Conservation (phyloP, 23 red algal genomes). For the Gracilaria gracilis region DNA sequence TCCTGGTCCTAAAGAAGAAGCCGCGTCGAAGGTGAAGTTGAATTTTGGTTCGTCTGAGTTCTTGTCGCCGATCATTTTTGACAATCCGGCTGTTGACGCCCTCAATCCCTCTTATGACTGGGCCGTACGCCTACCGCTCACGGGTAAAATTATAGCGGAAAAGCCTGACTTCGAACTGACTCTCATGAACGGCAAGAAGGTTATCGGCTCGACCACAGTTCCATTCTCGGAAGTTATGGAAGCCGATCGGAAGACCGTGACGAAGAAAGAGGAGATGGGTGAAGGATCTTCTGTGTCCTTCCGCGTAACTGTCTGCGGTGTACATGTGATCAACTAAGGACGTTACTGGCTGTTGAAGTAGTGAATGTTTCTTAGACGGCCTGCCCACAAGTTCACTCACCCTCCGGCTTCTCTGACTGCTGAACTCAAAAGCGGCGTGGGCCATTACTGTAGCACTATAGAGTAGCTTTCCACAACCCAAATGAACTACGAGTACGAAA, state of each 20-base stretch:
- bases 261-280: slow-evolving; percentile 11
- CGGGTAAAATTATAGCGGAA: background rate
- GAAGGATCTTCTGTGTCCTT: slow-evolving; percentile 29
- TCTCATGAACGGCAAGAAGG: slow-evolving; percentile 53
- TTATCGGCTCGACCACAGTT: background rate
- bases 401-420: background rate
- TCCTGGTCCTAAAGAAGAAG: slow-evolving; percentile 23
- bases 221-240: slow-evolving; percentile 30
- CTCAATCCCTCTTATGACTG: slow-evolving; percentile 53
- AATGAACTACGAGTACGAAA: too few species aligned
- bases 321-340: slow-evolving; percentile 10
- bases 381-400: background rate
- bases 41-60: background rate
- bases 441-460: too few species aligned
- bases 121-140: slow-evolving; percentile 52
- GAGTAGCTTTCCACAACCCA: too few species aligned
- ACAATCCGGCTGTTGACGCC: slow-evolving; percentile 51
- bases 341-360: background rate
- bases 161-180: slow-evolving; percentile 33
- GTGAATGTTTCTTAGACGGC: background rate
- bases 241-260: background rate
- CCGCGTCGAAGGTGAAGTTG: slow-evolving; percentile 35
- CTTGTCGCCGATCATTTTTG: slow-evolving; percentile 30
- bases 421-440: too few species aligned
- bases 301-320: background rate